A percentile compares a stretch with the other conserved stretches of the same genome.
Evolutionary conservation across 106 monocot genomes (phyloP).

Genomic region (Apostasia ramifera): DNA sequence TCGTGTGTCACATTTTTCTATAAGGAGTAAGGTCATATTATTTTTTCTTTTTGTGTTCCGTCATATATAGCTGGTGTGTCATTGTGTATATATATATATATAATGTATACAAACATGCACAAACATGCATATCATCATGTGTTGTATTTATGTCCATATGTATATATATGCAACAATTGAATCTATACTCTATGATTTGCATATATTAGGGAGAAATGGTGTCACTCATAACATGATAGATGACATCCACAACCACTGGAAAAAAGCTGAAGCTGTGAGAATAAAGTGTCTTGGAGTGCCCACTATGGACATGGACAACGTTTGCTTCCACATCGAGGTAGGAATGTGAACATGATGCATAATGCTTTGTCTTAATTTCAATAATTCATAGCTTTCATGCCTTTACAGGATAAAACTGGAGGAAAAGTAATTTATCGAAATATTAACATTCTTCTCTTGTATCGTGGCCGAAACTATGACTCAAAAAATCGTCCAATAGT

Average conservation of each 20-base stretch:
- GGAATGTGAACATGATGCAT: not conserved
- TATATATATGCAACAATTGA: too few species aligned
- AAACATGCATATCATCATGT: too few species aligned
- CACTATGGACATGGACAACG: slow-evolving; percentile 88
- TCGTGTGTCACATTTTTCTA: too few species aligned
- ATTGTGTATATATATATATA: too few species aligned
- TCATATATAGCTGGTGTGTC: too few species aligned
- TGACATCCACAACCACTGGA: slow-evolving; percentile 92
- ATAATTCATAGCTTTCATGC: not conserved
- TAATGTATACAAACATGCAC: too few species aligned
- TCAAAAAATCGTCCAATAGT: slow-evolving; percentile 47
- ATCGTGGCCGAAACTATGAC: slow-evolving; percentile 81
- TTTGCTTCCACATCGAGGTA: slow-evolving; percentile 93
- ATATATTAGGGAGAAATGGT: slow-evolving; percentile 57
- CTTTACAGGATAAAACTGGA: slow-evolving; percentile 85
- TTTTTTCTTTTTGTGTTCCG: too few species aligned
- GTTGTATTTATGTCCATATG: too few species aligned
- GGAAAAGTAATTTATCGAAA: slow-evolving; percentile 62
- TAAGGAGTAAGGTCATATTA: too few species aligned
- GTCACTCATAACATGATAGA: slow-evolving; percentile 89
- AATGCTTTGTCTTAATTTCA: not conserved
- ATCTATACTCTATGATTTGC: not conserved
- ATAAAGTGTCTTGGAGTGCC: slow-evolving; percentile 86
- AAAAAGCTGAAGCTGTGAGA: slow-evolving; percentile 83
- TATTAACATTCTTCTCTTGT: slow-evolving; percentile 66